These are phyloP conservation scores for Lasiodiplodia sp. DNA, from an alignment of 2,329 filamentous ascomycete genomes.

Conservation along the genomic window DNA sequence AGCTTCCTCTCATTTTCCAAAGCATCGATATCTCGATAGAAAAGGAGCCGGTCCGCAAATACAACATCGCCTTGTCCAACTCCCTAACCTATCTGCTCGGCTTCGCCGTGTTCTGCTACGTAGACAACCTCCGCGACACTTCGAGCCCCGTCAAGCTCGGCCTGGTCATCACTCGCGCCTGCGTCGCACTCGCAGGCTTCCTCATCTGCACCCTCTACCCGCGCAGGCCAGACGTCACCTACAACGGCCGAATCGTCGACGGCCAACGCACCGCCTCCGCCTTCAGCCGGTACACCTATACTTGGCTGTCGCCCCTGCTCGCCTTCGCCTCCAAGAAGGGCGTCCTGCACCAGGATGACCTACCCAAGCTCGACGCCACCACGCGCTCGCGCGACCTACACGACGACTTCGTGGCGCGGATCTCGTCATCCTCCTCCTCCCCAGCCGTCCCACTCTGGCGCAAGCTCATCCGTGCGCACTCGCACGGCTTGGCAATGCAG, in stretches of 20 bases:
- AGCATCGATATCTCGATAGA: slow-evolving; percentile 24
- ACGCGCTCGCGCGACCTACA: slow-evolving; percentile 31
- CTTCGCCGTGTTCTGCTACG: slow-evolving; percentile 20
- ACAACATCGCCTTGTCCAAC: slow-evolving; percentile 25
- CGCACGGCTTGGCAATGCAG: slow-evolving; percentile 63
- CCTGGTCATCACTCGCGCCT: slow-evolving; percentile 17
- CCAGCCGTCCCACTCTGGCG: slow-evolving; percentile 62
- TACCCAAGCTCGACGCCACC: slow-evolving; percentile 30
- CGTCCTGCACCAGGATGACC: slow-evolving; percentile 21
- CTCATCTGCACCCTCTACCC: slow-evolving; percentile 20
- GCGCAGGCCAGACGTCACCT: slow-evolving; percentile 19
- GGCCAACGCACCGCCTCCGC: slow-evolving; percentile 67
- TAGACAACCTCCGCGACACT: slow-evolving; percentile 15
- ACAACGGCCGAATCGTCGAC: slow-evolving; percentile 59
- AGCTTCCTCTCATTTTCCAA: slow-evolving; percentile 28
- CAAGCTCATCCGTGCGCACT: slow-evolving; percentile 66
- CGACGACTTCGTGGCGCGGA: slow-evolving; percentile 29
- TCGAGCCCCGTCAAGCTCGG: slow-evolving; percentile 8
- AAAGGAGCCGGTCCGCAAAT: slow-evolving; percentile 28
- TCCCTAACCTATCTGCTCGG: slow-evolving; percentile 21
- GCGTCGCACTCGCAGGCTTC: slow-evolving; percentile 21
- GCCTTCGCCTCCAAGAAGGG: slow-evolving; percentile 21
- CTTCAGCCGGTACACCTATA: slow-evolving; percentile 68
- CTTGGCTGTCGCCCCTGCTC: slow-evolving; percentile 68
- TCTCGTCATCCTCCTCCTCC: neutral